Conservation (phyloP, 176 grass and related monocot species). For the Oryza glaberrima region DNA sequence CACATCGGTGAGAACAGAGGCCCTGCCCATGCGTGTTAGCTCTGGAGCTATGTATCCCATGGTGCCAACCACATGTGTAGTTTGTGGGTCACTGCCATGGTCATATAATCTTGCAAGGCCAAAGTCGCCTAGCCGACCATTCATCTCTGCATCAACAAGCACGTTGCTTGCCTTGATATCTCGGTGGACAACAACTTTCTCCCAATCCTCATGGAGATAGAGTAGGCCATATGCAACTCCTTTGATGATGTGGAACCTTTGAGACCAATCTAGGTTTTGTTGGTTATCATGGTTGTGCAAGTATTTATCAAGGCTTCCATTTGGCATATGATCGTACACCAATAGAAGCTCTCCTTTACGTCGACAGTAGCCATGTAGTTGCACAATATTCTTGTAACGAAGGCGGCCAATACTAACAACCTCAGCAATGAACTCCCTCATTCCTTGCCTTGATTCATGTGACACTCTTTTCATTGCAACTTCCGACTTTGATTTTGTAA, state of each 20-base stretch:
- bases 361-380: conserved; percentile 20
- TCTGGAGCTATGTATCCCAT: conserved; percentile 19
- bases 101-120: conserved; percentile 35
- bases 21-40: too few relatives aligned
- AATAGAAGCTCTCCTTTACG: conserved; percentile 25
- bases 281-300: neutral
- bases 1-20: too few relatives aligned
- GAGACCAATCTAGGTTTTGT: neutral
- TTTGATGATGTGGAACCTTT: conserved; percentile 12
- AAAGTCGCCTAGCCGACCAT: conserved; percentile 15
- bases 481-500: neutral
- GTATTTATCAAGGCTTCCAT: conserved; percentile 33
- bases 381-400: conserved; percentile 15
- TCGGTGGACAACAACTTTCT: neutral
- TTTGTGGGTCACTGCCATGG: conserved; percentile 33
- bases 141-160: neutral
- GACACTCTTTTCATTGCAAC: conserved; percentile 32
- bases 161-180: conserved; percentile 10
- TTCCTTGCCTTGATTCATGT: conserved; percentile 22
- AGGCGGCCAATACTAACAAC: conserved; percentile 33
- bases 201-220: conserved; percentile 10
- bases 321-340: conserved; percentile 34
- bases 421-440: conserved; percentile 34
- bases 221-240: neutral
- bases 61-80: conserved; percentile 40